Evolutionary conservation across 441 rosid species (phyloP).

Genomic region (Croton setiger): DNA sequence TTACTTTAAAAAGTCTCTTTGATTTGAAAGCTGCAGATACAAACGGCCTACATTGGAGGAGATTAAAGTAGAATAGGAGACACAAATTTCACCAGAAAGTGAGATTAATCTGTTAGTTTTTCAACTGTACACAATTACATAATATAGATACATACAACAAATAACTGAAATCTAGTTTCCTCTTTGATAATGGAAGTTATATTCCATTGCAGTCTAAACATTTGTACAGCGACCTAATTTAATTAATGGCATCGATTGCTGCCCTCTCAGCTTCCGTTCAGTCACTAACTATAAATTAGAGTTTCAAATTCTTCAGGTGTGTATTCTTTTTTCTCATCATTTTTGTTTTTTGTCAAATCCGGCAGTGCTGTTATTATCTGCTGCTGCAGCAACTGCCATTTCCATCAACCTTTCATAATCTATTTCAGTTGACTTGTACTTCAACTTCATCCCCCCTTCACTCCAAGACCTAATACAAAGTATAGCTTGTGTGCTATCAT

Average conservation of each 20-base stretch:
- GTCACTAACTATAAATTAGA: neutral
- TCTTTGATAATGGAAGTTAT: neutral
- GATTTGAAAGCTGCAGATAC: too few relatives aligned
- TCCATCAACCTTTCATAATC: conserved; percentile 84
- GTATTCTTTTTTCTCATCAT: neutral
- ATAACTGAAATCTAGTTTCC: neutral
- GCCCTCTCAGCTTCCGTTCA: neutral
- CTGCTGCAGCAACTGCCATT: conserved; percentile 52
- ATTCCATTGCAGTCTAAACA: conserved; percentile 3
- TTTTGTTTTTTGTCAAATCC: conserved; percentile 51
- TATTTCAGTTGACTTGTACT: conserved; percentile 66
- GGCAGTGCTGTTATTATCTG: conserved; percentile 29
- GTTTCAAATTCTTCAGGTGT: neutral
- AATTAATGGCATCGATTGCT: neutral
- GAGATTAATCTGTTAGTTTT: neutral
- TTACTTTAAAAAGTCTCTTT: too few relatives aligned
- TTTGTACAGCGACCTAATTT: conserved; percentile 10
- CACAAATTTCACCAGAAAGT: neutral
- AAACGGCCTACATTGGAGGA: too few relatives aligned
- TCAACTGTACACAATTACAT: conserved; percentile 29
- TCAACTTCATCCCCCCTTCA: conserved; percentile 65
- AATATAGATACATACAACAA: conserved; percentile 25
- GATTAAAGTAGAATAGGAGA: too few relatives aligned
- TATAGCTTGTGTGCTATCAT: conserved; percentile 56
- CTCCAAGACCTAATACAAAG: conserved; percentile 88